Conservation (phyloP, 2,329 filamentous ascomycete genomes). For the Aureobasidium sp. region DNA sequence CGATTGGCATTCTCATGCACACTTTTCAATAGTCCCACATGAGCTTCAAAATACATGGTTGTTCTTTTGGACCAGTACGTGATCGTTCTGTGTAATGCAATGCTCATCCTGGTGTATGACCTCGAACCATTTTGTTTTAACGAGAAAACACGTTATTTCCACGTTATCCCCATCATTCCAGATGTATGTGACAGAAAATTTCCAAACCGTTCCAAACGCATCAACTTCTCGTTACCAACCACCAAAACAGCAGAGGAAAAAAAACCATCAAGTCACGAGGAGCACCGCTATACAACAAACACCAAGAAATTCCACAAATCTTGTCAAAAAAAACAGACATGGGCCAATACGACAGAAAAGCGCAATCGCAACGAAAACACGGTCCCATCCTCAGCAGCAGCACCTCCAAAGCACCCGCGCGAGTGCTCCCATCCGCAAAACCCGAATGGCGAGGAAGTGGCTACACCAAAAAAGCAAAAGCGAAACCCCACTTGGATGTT, state of each 20-base stretch:
- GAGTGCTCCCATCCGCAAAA: neutral
- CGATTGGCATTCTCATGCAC: neutral
- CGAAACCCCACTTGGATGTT: neutral
- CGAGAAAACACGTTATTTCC: too few relatives aligned
- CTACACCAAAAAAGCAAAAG: neutral
- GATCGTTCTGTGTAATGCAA: too few relatives aligned
- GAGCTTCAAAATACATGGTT: neutral
- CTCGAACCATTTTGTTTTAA: too few relatives aligned
- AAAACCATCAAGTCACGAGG: neutral
- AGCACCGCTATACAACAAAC: neutral
- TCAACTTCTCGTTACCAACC: too few relatives aligned
- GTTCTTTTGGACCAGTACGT: too few relatives aligned
- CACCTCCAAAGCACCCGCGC: neutral
- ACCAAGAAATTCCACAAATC: neutral
- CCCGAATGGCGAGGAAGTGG: slow-evolving; percentile 8
- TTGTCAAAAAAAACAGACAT: neutral
- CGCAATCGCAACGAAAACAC: slow-evolving; percentile 9
- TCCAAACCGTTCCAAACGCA: too few relatives aligned
- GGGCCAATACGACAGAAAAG: slow-evolving; percentile 12
- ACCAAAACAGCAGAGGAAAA: too few relatives aligned
- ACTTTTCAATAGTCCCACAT: neutral
- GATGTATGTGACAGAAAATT: too few relatives aligned
- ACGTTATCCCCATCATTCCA: too few relatives aligned
- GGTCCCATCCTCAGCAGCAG: slow-evolving; percentile 1
- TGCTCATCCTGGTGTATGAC: too few relatives aligned